phyloP scores from a whole-genome alignment of 2,329 filamentous ascomycete species.

The Alternaria brassicicola region DNA sequence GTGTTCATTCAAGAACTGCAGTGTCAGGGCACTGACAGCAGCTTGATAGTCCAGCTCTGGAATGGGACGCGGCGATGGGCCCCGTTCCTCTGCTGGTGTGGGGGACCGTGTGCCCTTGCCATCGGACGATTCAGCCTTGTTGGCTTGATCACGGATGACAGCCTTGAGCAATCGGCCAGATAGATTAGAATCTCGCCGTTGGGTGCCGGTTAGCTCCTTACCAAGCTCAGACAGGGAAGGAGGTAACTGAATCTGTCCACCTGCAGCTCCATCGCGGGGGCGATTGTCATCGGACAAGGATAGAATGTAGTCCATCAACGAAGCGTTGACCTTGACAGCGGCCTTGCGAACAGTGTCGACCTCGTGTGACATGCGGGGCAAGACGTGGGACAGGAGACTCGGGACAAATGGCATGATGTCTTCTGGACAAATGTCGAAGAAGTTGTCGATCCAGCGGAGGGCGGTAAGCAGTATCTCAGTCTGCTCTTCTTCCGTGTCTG shows the following conservation, averaged over 20 bases:
- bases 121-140: slow-evolving; percentile 35
- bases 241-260: slow-evolving; percentile 52
- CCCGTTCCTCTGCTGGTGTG: slow-evolving; percentile 54
- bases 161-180: slow-evolving; percentile 45
- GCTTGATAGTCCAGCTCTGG: slow-evolving; percentile 93
- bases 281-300: slow-evolving; percentile 73
- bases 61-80: slow-evolving; percentile 51
- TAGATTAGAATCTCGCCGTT: slow-evolving; percentile 48
- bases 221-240: slow-evolving; percentile 47
- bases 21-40: slow-evolving; percentile 88
- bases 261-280: slow-evolving; percentile 49
- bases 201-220: slow-evolving; percentile 51
- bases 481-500: slow-evolving; percentile 69
- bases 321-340: slow-evolving; percentile 86
- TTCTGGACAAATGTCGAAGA: slow-evolving; percentile 96
- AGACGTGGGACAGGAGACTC: slow-evolving; percentile 84
- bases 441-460: slow-evolving; percentile 92
- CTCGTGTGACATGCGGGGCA: slow-evolving; percentile 91
- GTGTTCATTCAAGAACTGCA: slow-evolving; percentile 95
- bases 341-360: slow-evolving; percentile 88
- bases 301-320: slow-evolving; percentile 92
- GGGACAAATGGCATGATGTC: slow-evolving; percentile 96
- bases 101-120: slow-evolving; percentile 45
- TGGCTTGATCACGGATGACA: slow-evolving; percentile 41
- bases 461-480: slow-evolving; percentile 85